Percentiles rank a stretch among this genome's conserved stretches.
These are phyloP conservation scores for Colletotrichum truncatum DNA, from an alignment of 2,329 filamentous ascomycete species.

Conservation along the genomic window DNA sequence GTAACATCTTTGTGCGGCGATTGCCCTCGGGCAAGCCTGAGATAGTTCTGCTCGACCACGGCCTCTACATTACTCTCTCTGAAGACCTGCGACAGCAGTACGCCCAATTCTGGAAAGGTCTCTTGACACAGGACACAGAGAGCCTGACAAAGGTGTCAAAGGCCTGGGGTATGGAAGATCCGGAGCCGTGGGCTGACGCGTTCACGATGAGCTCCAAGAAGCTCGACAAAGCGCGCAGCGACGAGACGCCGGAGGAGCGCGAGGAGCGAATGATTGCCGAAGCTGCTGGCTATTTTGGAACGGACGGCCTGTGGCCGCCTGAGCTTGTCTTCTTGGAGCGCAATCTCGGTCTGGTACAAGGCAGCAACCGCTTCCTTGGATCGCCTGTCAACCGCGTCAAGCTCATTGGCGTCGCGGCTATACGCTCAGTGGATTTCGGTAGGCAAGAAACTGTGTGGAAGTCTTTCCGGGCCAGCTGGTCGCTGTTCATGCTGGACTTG, in stretches of 20 bases:
- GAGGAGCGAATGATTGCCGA: slow-evolving; percentile 71
- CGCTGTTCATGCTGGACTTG: not conserved
- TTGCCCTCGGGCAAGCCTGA: slow-evolving; percentile 57
- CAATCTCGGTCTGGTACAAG: slow-evolving; percentile 78
- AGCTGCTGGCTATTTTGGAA: slow-evolving; percentile 63
- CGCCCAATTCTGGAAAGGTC: slow-evolving; percentile 69
- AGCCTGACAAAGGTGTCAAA: slow-evolving; percentile 65
- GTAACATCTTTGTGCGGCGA: slow-evolving; percentile 74
- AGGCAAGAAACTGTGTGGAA: not conserved
- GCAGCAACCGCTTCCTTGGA: slow-evolving; percentile 78
- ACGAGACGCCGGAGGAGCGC: slow-evolving; percentile 63
- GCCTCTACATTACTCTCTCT: slow-evolving; percentile 73
- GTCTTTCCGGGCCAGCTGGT: not conserved
- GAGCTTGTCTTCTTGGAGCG: slow-evolving; percentile 80
- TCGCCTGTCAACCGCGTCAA: slow-evolving; percentile 78
- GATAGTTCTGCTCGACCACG: slow-evolving; percentile 76
- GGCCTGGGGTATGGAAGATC: slow-evolving; percentile 71
- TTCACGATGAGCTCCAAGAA: slow-evolving; percentile 71
- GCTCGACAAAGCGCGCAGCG: slow-evolving; percentile 59
- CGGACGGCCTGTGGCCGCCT: slow-evolving; percentile 76
- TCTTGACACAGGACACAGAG: slow-evolving; percentile 73
- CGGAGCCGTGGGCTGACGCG: slow-evolving; percentile 72
- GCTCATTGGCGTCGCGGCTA: slow-evolving; percentile 57
- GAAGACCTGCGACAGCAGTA: slow-evolving; percentile 68
- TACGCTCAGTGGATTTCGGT: not conserved